Evolutionary conservation across 768 basidiomycete species (phyloP).

Genomic region (Tulasnella sp.): DNA sequence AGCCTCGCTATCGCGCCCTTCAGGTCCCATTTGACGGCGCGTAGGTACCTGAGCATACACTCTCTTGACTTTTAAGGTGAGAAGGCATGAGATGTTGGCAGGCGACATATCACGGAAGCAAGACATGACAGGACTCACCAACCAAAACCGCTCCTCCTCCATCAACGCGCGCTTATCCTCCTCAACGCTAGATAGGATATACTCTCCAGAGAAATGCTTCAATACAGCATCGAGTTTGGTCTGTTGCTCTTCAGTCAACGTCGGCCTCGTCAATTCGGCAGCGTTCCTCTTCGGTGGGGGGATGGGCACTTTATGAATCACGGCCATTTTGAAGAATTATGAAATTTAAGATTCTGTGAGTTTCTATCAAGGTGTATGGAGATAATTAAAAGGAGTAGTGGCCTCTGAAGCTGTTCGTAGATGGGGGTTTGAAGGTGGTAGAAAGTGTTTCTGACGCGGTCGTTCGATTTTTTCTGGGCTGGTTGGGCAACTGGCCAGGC

Average conservation of each 20-base stretch:
- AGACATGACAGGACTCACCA: conserved; percentile 41
- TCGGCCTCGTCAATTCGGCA: conserved; percentile 1
- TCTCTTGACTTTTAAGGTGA: conserved; percentile 48
- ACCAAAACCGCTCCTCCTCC: conserved; percentile 69
- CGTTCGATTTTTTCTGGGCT: too few species aligned
- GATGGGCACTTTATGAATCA: background rate
- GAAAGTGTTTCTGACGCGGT: too few species aligned
- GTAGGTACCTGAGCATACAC: conserved; percentile 60
- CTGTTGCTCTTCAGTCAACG: conserved; percentile 30
- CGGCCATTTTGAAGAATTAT: background rate
- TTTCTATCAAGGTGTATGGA: too few species aligned
- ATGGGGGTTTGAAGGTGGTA: background rate
- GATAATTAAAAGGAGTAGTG: background rate
- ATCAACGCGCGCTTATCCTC: conserved; percentile 36
- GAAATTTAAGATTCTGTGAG: background rate
- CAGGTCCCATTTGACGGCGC: conserved; percentile 66
- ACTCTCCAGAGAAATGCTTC: conserved; percentile 47
- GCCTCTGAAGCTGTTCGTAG: background rate
- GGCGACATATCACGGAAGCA: too few species aligned
- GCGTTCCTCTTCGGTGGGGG: background rate
- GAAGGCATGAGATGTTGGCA: too few species aligned
- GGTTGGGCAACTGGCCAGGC: too few species aligned
- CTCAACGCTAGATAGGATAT: conserved; percentile 39
- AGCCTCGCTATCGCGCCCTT: conserved; percentile 50
- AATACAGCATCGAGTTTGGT: conserved; percentile 45